These are phyloP conservation scores for Chloranthus sessilifolius DNA, from an alignment of 164 flowering plant species.

Conservation along the genomic window DNA sequence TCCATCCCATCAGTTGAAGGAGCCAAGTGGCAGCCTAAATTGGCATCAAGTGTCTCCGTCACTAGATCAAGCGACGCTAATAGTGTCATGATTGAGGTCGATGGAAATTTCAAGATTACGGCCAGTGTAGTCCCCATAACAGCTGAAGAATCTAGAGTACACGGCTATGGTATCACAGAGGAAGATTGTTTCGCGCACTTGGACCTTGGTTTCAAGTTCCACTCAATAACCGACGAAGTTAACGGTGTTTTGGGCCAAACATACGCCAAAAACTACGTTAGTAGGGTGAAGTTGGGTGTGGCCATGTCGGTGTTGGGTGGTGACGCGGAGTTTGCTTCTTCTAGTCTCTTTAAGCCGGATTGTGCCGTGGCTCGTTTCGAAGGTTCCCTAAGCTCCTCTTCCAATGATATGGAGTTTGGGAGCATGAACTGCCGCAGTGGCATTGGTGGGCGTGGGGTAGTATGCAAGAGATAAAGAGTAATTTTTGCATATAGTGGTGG, in stretches of 20 bases:
- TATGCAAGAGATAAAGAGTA: slow-evolving; percentile 14
- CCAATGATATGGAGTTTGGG: background rate
- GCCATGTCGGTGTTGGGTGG: slow-evolving; percentile 23
- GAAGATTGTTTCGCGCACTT: slow-evolving; percentile 27
- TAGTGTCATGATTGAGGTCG: slow-evolving; percentile 6
- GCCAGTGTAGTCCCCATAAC: slow-evolving; percentile 11
- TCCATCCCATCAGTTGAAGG: slow-evolving; percentile 7
- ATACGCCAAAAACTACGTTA: slow-evolving; percentile 11
- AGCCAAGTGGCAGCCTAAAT: slow-evolving; percentile 5
- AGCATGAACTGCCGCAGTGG: slow-evolving; percentile 12
- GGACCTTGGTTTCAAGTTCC: slow-evolving; percentile 23
- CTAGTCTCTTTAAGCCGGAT: slow-evolving; percentile 15
- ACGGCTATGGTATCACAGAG: slow-evolving; percentile 13
- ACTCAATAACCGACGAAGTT: slow-evolving; percentile 10
- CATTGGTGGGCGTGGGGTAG: slow-evolving; percentile 8
- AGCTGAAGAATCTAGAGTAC: slow-evolving; percentile 15
- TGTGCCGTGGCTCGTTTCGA: slow-evolving; percentile 17
- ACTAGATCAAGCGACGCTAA: slow-evolving; percentile 7
- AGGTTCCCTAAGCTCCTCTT: background rate
- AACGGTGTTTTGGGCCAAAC: slow-evolving; percentile 28
- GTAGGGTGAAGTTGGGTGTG: slow-evolving; percentile 12
- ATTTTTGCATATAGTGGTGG: background rate
- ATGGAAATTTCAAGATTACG: slow-evolving; percentile 3
- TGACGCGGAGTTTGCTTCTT: slow-evolving; percentile 1
- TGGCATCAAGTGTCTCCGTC: slow-evolving; percentile 3